Conservation (phyloP, 768 basidiomycete species). For the Lentinula lateritia region DNA sequence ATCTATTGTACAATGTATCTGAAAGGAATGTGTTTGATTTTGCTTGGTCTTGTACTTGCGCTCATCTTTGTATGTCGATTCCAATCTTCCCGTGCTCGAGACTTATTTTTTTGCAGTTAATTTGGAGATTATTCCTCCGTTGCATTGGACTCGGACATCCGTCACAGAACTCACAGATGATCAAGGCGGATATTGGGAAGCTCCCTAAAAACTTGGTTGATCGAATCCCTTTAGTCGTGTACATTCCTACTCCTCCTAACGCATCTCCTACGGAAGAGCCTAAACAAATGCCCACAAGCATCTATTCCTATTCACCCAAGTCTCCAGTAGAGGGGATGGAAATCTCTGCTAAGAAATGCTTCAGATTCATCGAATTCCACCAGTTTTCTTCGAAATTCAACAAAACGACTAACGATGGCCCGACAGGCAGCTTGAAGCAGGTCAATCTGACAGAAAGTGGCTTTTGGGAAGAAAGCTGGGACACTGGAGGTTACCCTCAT, state of each 20-base stretch:
- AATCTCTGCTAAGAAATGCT: constrained; percentile 36
- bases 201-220: constrained; percentile 68
- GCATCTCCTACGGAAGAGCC: constrained; percentile 22
- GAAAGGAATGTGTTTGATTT: constrained; percentile 68
- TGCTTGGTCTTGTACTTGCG: constrained; percentile 73
- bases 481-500: constrained; percentile 72
- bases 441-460: constrained; percentile 24
- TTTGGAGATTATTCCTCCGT: constrained; percentile 74
- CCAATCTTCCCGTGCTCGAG: not conserved
- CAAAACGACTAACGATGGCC: constrained; percentile 8
- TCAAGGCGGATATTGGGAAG: constrained; percentile 76
- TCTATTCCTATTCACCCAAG: constrained; percentile 62
- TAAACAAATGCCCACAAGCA: constrained; percentile 37
- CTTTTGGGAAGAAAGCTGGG: constrained; percentile 79
- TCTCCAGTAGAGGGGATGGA: constrained; percentile 14
- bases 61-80: constrained; percentile 51
- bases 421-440: constrained; percentile 7
- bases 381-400: constrained; percentile 15
- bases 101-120: constrained; percentile 35
- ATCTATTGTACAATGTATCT: constrained; percentile 78
- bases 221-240: constrained; percentile 77
- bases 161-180: constrained; percentile 63
- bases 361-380: constrained; percentile 42
- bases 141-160: constrained; percentile 81
- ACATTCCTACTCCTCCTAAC: constrained; percentile 76